Base-by-base conservation (phyloP, 2,329 filamentous ascomycete genomes). In the Calycina herbarum region DNA sequence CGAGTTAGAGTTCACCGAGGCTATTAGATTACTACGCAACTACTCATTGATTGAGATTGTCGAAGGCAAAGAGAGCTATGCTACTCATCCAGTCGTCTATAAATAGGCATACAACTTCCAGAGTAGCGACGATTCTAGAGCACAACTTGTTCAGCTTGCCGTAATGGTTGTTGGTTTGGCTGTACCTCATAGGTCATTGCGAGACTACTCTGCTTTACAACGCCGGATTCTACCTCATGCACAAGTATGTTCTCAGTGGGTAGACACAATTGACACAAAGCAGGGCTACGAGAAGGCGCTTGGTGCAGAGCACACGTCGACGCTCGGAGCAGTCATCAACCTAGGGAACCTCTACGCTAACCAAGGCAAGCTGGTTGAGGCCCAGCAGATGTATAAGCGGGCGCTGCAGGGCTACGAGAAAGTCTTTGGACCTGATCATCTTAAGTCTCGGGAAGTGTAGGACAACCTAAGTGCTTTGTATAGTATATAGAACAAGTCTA, bases 351-450 rank as follows among this genome's bases (percentile, higher is more conserved):
- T 76, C 56, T 77, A 73, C 51, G 1, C 0, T 0, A 24, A 65
- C n/a, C 71, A 75, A 63, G 72, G 69, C 56, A 72, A 70, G 64
- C 65, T 74, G 2, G 64, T 45, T 8, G 70, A 75, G 59, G 73
- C 74, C 10, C 69, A 75, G 68, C 57, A 66, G 64, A 69, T 71
- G 66, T 40, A 5, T 8, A 3, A 40, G 38, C 38, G 38, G 38
- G 38, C 38, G 38, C 13, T 40, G 38, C 38, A 71, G 57, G 69
- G 68, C n/a, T 70, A 69, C 56, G 64, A 73, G 62, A 66, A 70
- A 66, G 66, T 59, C 57, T 27, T 64, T 29, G 68, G 70, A 58
- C 61, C 65, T 56, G 63, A 68, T 58, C 70, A 72, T 40, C 8
- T 40, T 11, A 40, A 15, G 38, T 40, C 8, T 40, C 8, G 10